phyloP scores from a whole-genome alignment of 768 basidiomycete genomes.

The Mycena filopes region DNA sequence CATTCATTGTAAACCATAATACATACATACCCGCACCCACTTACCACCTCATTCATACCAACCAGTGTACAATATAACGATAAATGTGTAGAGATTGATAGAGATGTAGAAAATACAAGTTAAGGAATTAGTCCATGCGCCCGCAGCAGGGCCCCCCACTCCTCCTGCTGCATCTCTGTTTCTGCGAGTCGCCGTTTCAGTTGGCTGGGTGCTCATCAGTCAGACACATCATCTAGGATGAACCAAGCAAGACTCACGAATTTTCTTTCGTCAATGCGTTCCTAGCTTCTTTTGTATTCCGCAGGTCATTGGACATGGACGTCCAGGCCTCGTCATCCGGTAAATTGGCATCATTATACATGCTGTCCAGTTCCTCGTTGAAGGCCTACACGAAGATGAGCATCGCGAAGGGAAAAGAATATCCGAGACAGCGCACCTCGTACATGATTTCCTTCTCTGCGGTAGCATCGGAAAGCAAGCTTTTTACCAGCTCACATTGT shows the following conservation, averaged over 20 bases:
- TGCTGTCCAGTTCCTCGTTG: slow-evolving; percentile 92
- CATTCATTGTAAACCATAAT: slow-evolving; percentile 9
- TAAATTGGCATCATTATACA: slow-evolving; percentile 88
- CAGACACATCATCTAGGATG: slow-evolving; percentile 6
- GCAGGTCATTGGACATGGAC: slow-evolving; percentile 80
- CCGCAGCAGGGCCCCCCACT: slow-evolving; percentile 79
- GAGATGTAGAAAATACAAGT: slow-evolving; percentile 21
- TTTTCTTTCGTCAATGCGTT: slow-evolving; percentile 85
- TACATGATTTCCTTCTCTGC: slow-evolving; percentile 95
- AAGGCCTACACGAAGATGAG: slow-evolving; percentile 70
- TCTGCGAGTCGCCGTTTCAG: slow-evolving; percentile 78
- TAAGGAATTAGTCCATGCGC: slow-evolving; percentile 57
- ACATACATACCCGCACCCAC: slow-evolving; percentile 11
- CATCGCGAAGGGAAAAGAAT: neutral
- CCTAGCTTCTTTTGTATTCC: slow-evolving; percentile 77
- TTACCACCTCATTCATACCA: no score
- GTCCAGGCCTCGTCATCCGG: slow-evolving; percentile 86
- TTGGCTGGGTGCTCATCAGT: slow-evolving; percentile 54
- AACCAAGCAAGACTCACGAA: slow-evolving; percentile 65
- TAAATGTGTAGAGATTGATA: slow-evolving; percentile 25
- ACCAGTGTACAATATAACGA: no score
- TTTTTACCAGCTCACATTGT: slow-evolving; percentile 84
- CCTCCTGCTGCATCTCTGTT: slow-evolving; percentile 79
- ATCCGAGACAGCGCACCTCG: slow-evolving; percentile 64
- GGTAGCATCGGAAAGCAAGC: slow-evolving; percentile 78